Conservation (phyloP, 306 rosid species). For the Echinosophora koreensis region DNA sequence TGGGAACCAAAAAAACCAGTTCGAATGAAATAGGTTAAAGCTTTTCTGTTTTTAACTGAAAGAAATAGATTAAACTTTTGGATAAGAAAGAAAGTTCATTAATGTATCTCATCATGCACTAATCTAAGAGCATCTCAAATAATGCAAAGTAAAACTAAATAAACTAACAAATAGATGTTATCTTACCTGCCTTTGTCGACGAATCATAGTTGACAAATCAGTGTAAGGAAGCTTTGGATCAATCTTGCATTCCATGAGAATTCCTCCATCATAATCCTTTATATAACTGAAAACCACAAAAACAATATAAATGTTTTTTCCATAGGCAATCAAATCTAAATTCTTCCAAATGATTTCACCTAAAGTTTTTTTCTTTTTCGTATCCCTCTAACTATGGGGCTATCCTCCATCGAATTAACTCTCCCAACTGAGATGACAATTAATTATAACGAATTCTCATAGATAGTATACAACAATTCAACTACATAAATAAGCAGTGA, state of each 20-base stretch:
- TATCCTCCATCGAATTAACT: not conserved
- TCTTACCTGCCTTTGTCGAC: conserved; percentile 90
- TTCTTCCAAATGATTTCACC: not conserved
- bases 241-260: conserved; percentile 97
- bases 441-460: conserved; percentile 35
- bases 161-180: conserved; percentile 21
- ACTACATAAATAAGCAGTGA: not conserved
- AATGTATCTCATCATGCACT: not conserved
- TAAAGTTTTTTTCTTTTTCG: not conserved
- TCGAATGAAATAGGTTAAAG: conserved; percentile 2
- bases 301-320: not conserved
- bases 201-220: conserved; percentile 93
- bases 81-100: not conserved
- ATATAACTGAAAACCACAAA: conserved; percentile 70
- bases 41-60: no score
- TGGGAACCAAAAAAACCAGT: not conserved
- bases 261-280: conserved; percentile 97
- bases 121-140: not conserved
- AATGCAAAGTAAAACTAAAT: conserved; percentile 38
- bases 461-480: conserved; percentile 12
- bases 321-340: not conserved
- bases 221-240: conserved; percentile 95
- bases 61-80: no score
- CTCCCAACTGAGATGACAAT: conserved; percentile 56
- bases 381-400: not conserved